A percentile compares a stretch with the other conserved stretches of the same genome.
These are phyloP conservation scores for Backusella macrospora DNA, from an alignment of 192 early-diverging fungal genomes.

Conservation along the genomic window DNA sequence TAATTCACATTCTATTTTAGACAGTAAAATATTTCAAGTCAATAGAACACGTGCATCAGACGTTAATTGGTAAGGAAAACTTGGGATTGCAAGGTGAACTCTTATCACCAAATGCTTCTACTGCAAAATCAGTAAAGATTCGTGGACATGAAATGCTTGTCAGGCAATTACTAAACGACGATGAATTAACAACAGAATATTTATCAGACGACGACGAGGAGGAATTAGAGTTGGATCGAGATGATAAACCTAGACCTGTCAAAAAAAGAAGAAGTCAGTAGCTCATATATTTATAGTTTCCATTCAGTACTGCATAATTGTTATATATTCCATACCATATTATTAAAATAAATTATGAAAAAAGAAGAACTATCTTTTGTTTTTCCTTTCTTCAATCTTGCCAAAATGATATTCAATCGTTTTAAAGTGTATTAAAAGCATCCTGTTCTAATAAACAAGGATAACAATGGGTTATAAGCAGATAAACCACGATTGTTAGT, in stretches of 20 bases:
- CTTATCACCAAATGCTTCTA: background rate
- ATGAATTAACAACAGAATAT: background rate
- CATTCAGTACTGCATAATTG: constrained; percentile 1
- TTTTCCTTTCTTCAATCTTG: no score
- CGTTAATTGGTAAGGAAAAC: constrained; percentile 16
- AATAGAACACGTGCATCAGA: constrained; percentile 78
- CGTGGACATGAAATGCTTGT: constrained; percentile 8
- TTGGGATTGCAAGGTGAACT: constrained; percentile 13
- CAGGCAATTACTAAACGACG: background rate
- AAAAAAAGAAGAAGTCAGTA: constrained; percentile 6
- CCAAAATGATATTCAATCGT: no score
- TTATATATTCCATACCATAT: background rate
- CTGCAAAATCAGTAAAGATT: background rate
- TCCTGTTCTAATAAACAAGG: no score
- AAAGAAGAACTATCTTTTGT: background rate
- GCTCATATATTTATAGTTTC: background rate
- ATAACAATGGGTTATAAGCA: no score
- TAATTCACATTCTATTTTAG: constrained; percentile 7
- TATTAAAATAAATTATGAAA: background rate
- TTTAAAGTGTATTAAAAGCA: no score
- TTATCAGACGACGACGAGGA: background rate
- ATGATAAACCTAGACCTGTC: constrained; percentile 6
- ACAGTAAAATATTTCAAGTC: constrained; percentile 88
- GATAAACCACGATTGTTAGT: no score
- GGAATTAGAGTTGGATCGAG: background rate